A percentile compares a stretch with the other conserved stretches of the same genome.
Evolutionary conservation across 1,284 basidiomycete genomes (phyloP).

Genomic region (Malassezia brasiliensis): DNA sequence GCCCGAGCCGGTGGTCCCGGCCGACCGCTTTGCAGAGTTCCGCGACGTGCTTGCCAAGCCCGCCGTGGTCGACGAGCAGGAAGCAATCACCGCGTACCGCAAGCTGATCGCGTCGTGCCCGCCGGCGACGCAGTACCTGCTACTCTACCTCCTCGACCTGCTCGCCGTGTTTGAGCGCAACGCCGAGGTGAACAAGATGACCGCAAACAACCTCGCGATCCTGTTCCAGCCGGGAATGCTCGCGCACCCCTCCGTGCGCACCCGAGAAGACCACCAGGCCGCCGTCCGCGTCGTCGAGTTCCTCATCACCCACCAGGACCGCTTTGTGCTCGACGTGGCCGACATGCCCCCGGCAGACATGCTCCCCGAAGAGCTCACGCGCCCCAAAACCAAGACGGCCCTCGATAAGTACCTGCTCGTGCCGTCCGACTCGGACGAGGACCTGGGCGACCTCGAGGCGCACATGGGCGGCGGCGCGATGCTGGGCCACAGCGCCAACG

Average conservation of each 20-base stretch:
- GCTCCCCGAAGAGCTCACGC: conserved; percentile 30
- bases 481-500: neutral
- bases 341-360: conserved; percentile 33
- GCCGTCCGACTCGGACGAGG: conserved; percentile 46
- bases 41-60: conserved; percentile 58
- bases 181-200: conserved; percentile 88
- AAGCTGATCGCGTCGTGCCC: conserved; percentile 74
- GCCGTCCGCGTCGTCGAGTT: conserved; percentile 88
- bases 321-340: conserved; percentile 42
- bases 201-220: conserved; percentile 59
- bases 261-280: conserved; percentile 61
- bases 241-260: conserved; percentile 65
- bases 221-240: conserved; percentile 53
- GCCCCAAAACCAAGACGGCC: conserved; percentile 25
- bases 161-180: conserved; percentile 87
- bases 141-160: conserved; percentile 90
- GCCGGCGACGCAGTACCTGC: conserved; percentile 77
- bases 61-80: conserved; percentile 24
- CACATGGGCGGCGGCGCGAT: conserved; percentile 43
- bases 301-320: conserved; percentile 59
- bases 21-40: conserved; percentile 77
- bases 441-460: conserved; percentile 36
- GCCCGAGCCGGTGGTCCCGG: conserved; percentile 76
- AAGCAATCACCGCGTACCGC: conserved; percentile 57
- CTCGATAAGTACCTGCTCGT: conserved; percentile 21